Evolutionary conservation across 108 stramenopile species (phyloP), one percentile per base, ranked within the genome.

Genomic region (Thalassiosira profunda): DNA sequence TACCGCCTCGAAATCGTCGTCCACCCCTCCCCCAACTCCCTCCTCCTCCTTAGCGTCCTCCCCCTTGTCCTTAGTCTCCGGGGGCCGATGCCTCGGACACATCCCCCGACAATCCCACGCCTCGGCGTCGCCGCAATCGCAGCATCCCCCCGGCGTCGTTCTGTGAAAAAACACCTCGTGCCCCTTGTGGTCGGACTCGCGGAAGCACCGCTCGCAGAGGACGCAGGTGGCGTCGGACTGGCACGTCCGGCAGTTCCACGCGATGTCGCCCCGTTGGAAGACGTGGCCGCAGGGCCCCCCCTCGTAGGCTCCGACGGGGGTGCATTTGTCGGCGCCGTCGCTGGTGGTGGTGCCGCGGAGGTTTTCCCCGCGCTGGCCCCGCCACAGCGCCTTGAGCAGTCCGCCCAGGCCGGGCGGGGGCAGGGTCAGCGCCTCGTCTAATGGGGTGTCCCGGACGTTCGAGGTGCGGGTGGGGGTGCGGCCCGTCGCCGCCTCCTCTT

Each of bases 71-170:
- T 26, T 45, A 14, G 25, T 6, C 20, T 43, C 35, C 15, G 40
- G 49, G 20, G 90, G 90, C 52, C 89, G 77, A 76, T 99, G 98
- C 17, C 47, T 15, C 14, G 55, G 40, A 78, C 98, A 99, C 75
- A 95, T 96, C 12, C 98, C 98, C 47, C 82, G 84, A 6, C 80
- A 69, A 18, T 80, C 82, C 98, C 98, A 99, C 14, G 98, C 98
- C 70, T 99, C 98, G 3, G 81, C 62, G 74, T 99, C 98, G n/a
- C 99, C 99, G 63, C 99, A 99, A 84, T 99, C 99, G 60, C 99
- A 99, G 77, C 99, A 99, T 41, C 99, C 99, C 15, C 97, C 97
- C 11, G 98, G 97, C 17, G 78, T 85, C 24, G 98, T 97, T 36
- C 94, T 84, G 74, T 99, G 98, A 76, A 99, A 99, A 52, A 89